Evolutionary conservation across 495 filamentous ascomycete genomes (phyloP), one percentile per base, ranked within the genome.

Genomic region (Pyronema domesticum): DNA sequence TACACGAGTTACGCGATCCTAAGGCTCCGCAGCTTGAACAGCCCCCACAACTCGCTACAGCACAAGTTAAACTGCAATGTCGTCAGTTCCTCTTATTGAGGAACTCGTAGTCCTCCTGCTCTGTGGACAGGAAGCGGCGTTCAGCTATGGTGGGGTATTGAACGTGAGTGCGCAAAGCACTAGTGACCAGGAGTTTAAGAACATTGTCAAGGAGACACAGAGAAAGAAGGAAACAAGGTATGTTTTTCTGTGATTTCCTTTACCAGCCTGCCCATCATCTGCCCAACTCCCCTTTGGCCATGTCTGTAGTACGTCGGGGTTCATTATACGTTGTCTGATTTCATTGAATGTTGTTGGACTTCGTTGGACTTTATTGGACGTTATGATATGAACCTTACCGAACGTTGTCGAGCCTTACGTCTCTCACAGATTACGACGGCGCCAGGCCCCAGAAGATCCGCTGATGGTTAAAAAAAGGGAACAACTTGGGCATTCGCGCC

Each of bases 401-500:
- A 30, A 30, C 23, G 5, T 30, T 30, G 23, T 30, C 23, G 23
- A 30, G 23, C 23, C 23, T 30, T 30, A 30, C 23, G 23, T 30
- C 23, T 30, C 23, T 43, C 39, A 10, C 23, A 13, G 9, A 42
- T 50, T 33, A n/a, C 34, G 17, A 47, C 23, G 33, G 51, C 36
- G 23, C 23, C 23, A 30, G 23, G 23, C 23, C 1, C 23, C 23
- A 30, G 23, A 43, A 43, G 11, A 17, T 13, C 11, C 39, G 15
- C 39, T 43, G 39, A 43, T 43, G 23, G 23, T 30, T 48, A 15
- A 7, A 15, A 14, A 10, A 19, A 77, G 76, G 62, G 73, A 79
- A 54, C 72, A 70, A 53, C 63, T 78, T 8, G 77, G 76, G 39
- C 67, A 72, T 65, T 75, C 73, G 13, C 67, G 69, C 9, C 71